Percentiles rank a stretch among this genome's conserved stretches.
Conservation (phyloP, 140 eudicot species). For the Bidens hawaiensis region DNA sequence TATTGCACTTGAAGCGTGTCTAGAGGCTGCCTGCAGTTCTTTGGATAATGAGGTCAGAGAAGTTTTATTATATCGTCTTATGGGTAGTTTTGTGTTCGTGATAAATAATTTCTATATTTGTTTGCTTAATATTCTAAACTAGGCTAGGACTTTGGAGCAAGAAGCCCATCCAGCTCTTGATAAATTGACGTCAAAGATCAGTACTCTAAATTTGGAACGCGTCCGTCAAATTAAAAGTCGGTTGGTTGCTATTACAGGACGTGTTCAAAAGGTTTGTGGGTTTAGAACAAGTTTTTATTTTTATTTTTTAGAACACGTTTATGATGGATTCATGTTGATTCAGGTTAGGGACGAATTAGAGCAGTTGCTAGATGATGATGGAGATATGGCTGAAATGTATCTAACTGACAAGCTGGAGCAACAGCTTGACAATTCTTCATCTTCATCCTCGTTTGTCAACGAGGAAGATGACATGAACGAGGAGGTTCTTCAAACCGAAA, state of each 20-base stretch:
- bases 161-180: constrained; percentile 15
- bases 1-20: constrained; percentile 71
- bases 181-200: constrained; percentile 60
- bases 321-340: background rate
- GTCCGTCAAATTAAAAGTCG: constrained; percentile 84
- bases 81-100: background rate
- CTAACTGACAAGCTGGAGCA: constrained; percentile 71
- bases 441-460: constrained; percentile 47
- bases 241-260: constrained; percentile 79
- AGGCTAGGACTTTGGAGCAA: constrained; percentile 41
- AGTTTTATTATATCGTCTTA: background rate
- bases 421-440: constrained; percentile 50
- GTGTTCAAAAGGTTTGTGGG: constrained; percentile 68
- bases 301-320: background rate
- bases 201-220: constrained; percentile 81
- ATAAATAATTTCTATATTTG: background rate
- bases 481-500: constrained; percentile 36
- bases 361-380: constrained; percentile 87
- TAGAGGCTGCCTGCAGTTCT: constrained; percentile 74
- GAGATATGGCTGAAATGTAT: constrained; percentile 97
- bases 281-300: background rate
- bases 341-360: constrained; percentile 92
- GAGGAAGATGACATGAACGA: constrained; percentile 57
- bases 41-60: constrained; percentile 60
- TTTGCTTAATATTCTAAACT: background rate